Evolutionary conservation across 106 monocot species (phyloP), one percentile per base, ranked within the genome.

Genomic region (Dendrobium huoshanense): DNA sequence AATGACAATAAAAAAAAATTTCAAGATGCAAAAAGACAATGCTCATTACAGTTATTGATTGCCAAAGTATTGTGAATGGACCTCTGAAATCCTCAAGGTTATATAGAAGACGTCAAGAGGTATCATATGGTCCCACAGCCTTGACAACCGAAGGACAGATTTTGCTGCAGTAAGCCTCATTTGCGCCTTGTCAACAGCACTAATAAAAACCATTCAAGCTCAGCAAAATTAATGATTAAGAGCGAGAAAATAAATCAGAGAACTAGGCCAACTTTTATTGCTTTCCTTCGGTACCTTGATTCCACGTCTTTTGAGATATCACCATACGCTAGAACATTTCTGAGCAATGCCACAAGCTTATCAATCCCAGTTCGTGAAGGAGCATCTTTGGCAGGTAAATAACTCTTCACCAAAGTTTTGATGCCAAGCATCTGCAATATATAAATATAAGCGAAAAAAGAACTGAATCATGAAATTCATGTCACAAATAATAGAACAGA

Each of bases 341-440:
- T 91, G 13, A 99, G 89, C 65, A 88, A 88, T 49, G 80, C 87
- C 77, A 95, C 24, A 77, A 99, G 82, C 17, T 90, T 93, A 82
- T 99, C 99, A 81, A 95, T 91, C 73, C 91, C 95, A 31, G 80
- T 80, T 33, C 93, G 86, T 55, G 87, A 86, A 86, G 90, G 91
- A 76, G 99, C 91, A 90, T 99, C 99, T 81, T 86, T 93, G 58
- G 82, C 64, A 72, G 93, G 95, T 78, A 91, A 86, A 82, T 90
- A 95, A 83, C 99, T 99, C 85, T 91, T 99, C 49, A 95, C 99
- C 87, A 99, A 87, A 81, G 93, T 91, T 88, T 99, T 99, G 65
- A 99, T 83, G 74, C 92, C 86, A 81, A 83, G 95, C 78, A 95
- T 90, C 99, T 99, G 88, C 56, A 87, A 8, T 25, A 78, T 17